Base-by-base conservation (phyloP, 768 basidiomycete genomes). In the Suillus sp. region DNA sequence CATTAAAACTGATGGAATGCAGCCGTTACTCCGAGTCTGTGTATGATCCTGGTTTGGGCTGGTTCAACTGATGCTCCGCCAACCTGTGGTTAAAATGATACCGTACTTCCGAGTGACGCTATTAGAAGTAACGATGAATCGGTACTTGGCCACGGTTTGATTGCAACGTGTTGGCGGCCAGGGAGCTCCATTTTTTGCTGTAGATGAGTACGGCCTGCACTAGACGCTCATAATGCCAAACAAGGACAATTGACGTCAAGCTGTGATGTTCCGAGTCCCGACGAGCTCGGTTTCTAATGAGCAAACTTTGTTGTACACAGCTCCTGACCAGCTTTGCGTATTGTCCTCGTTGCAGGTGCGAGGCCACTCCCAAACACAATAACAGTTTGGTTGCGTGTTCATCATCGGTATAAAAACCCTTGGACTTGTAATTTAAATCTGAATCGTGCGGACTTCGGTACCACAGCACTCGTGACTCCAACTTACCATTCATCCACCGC, bases 331-430 rank as follows among this genome's bases (percentile, higher is more conserved):
- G 5, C 42, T 43, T 64, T 37, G 25, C 18, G n/a, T 37, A 54
- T 45, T 30, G 51, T 63, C 62, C 63, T 63, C 62, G 34, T 55
- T 64, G 62, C 62, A 51, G 8, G 11, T 30, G 62, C 32, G 61
- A 62, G 63, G 62, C 32, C 55, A n/a, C 60, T 30, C 30, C 10
- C 20, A 32, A 32, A 32, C 20, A 16, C 50, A 30, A 30, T 11
- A 51, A 20, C 51, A 53, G 11, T 20, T 34, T 32, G 4, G 10
- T 53, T 14, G 56, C 9, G 14, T 6, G 14, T 34, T 22, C 10
- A 16, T 16, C 50, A 40, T 60, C 16, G 10, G 40, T 62, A 64
- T 64, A 64, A 34, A 64, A 62, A 43, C 35, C 63, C 11, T 35
- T 27, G 2, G 48, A 25, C 50, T 30, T 50, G 9, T 30, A 30